These are phyloP conservation scores for Dipodascus albidus DNA, from an alignment of 805 yeast species.

Conservation along the genomic window DNA sequence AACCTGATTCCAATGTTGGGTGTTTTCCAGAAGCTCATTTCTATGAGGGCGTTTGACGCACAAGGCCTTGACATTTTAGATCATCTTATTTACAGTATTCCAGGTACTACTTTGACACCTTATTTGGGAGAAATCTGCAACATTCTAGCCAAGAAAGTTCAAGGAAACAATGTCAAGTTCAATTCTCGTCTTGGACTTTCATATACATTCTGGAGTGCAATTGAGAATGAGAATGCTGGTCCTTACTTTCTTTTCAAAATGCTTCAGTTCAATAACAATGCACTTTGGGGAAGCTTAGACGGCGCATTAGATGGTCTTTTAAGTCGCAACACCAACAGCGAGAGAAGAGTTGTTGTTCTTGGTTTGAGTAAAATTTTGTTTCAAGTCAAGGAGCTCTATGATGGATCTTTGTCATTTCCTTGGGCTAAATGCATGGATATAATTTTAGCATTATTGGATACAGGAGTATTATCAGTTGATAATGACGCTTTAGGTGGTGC, in stretches of 20 bases:
- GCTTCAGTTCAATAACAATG: slow-evolving; percentile 29
- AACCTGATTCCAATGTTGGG: slow-evolving; percentile 72
- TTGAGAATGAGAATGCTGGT: slow-evolving; percentile 28
- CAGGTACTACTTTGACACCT: slow-evolving; percentile 36
- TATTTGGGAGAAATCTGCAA: slow-evolving; percentile 64
- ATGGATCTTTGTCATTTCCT: slow-evolving; percentile 33
- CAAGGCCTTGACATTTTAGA: slow-evolving; percentile 81
- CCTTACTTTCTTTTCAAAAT: slow-evolving; percentile 37
- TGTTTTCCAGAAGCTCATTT: slow-evolving; percentile 86
- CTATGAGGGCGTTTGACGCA: slow-evolving; percentile 70
- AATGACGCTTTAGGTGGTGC: slow-evolving; percentile 10
- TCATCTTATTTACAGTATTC: slow-evolving; percentile 47
- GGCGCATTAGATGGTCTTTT: slow-evolving; percentile 23
- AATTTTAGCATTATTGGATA: slow-evolving; percentile 33
- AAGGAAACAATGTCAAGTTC: slow-evolving; percentile 71
- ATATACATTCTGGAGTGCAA: slow-evolving; percentile 40
- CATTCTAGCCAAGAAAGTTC: slow-evolving; percentile 68
- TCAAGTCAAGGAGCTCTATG: slow-evolving; percentile 26
- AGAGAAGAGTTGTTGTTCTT: slow-evolving; percentile 36
- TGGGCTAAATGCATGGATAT: slow-evolving; percentile 34
- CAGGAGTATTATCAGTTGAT: slow-evolving; percentile 26
- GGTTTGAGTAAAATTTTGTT: slow-evolving; percentile 37
- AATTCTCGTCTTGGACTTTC: slow-evolving; percentile 61
- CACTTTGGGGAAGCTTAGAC: slow-evolving; percentile 25
- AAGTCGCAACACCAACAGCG: slow-evolving; percentile 29